Evolutionary conservation across 371 early-diverging fungal genomes (phyloP).

Genomic region (Dichotomocladium elegans): DNA sequence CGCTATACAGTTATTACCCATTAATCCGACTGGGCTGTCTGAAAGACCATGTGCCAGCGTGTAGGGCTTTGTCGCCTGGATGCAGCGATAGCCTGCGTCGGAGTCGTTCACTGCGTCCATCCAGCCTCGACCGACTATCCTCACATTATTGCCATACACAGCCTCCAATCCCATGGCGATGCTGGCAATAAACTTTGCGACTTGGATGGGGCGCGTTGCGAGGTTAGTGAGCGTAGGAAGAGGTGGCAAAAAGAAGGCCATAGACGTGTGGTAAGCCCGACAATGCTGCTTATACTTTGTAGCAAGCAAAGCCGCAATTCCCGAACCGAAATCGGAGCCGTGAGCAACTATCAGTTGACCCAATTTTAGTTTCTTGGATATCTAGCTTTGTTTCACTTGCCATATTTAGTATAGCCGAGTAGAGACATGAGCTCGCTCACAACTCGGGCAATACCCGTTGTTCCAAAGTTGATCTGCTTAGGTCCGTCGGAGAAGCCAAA

Average conservation of each 20-base stretch:
- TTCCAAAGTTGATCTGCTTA: constrained; percentile 30
- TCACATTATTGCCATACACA: constrained; percentile 18
- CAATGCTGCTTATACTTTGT: constrained; percentile 33
- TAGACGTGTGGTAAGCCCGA: constrained; percentile 39
- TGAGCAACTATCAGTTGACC: constrained; percentile 22
- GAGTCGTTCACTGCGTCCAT: constrained; percentile 18
- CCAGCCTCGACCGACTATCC: constrained; percentile 9
- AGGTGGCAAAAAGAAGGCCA: constrained; percentile 40
- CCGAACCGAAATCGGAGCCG: constrained; percentile 55
- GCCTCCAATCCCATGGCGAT: constrained; percentile 18
- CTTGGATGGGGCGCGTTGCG: constrained; percentile 21
- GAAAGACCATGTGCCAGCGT: constrained; percentile 54
- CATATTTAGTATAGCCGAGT: constrained; percentile 52
- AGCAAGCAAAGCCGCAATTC: constrained; percentile 42
- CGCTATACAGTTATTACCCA: constrained; percentile 16
- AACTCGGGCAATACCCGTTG: constrained; percentile 29
- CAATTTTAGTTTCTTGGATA: too few relatives aligned
- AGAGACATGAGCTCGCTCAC: constrained; percentile 51
- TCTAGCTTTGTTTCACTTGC: constrained; percentile 3
- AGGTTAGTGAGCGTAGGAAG: constrained; percentile 23
- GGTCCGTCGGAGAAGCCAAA: constrained; percentile 60
- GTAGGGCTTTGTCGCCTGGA: constrained; percentile 59
- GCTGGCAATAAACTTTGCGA: constrained; percentile 23
- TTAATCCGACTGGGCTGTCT: constrained; percentile 59
- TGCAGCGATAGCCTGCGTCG: constrained; percentile 48